Evolutionary conservation across 495 filamentous ascomycete genomes (phyloP).

Genomic region (Xanthoparmelia taractica): DNA sequence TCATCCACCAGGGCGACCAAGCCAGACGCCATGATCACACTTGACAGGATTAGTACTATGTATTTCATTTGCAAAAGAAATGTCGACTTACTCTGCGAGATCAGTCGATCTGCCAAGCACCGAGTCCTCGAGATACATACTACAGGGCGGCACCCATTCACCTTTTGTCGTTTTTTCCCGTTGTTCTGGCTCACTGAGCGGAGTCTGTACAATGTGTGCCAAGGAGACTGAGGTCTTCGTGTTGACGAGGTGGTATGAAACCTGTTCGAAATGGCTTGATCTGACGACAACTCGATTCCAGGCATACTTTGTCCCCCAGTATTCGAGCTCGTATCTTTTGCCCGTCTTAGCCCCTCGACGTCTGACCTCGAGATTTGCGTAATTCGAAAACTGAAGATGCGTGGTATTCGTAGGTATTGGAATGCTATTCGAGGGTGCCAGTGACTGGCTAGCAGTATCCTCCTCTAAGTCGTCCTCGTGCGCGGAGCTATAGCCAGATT

Average conservation of each 20-base stretch:
- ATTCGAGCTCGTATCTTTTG: conserved; percentile 84
- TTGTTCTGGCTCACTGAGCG: conserved; percentile 59
- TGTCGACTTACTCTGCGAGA: conserved; percentile 77
- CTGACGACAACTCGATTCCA: conserved; percentile 71
- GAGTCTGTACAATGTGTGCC: conserved; percentile 81
- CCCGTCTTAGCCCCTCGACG: conserved; percentile 59
- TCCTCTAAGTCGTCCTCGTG: conserved; percentile 42
- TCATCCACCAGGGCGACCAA: conserved; percentile 88
- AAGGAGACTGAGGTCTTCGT: conserved; percentile 54
- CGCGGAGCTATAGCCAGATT: conserved; percentile 53
- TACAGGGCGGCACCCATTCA: conserved; percentile 86
- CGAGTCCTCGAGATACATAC: conserved; percentile 74
- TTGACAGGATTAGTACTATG: conserved; percentile 36
- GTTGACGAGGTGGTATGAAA: conserved; percentile 73
- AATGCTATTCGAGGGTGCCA: conserved; percentile 17
- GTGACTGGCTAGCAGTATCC: conserved; percentile 29
- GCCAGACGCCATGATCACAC: conserved; percentile 83
- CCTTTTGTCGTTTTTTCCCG: conserved; percentile 69
- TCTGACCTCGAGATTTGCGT: conserved; percentile 81
- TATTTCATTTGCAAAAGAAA: neutral
- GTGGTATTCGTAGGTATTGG: conserved; percentile 55
- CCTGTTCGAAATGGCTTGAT: conserved; percentile 49
- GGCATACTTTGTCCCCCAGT: conserved; percentile 78
- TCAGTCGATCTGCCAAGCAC: conserved; percentile 63
- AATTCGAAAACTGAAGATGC: conserved; percentile 93